Evolutionary conservation across 116 monocot species (phyloP), one percentile per base, ranked within the genome.

Genomic region (Zostera marina): DNA sequence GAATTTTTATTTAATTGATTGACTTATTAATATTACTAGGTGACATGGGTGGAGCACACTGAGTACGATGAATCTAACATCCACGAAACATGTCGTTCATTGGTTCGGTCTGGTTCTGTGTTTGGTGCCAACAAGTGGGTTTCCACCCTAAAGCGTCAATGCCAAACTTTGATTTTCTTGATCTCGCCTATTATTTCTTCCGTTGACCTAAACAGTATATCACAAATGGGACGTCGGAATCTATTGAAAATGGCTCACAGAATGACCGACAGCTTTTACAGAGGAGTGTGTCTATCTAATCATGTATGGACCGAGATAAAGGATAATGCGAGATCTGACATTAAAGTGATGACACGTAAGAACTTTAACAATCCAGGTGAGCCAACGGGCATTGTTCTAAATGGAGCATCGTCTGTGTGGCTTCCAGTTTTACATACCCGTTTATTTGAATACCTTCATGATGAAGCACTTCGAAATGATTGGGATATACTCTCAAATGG

Each of bases 401-500:
- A 85, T 41, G 96, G 82, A 0, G 89, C 89, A 1, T 89, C 96
- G 0, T 85, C 96, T 0, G 96, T 89, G 6, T 85, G 89, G 85
- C 72, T 96, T 7, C 89, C 82, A 4, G 76, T 76, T 8, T 13
- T 76, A 6, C 78, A 85, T 22, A 68, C 68, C n/a, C 77, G 81
- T 0, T 61, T 96, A 7, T 96, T 96, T 55, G 85, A 89, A 52
- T 96, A 89, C 74, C 70, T 96, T 15, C 74, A 81, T 1, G 76
- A 96, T 57, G 85, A 74, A 74, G 41, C 68, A 20, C 72, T 85
- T 5, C 79, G 96, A 9, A 78, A 80, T 63, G 73, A 89, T 74
- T 96, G 96, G 96, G 89, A 96, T 64, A 96, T 96, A 21, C 78
- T 96, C 22, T 82, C 85, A 48, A 83, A 87, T 44, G 98, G 98